Base-by-base conservation (phyloP, 179 eudicot genomes). In the Beta lomatogona region DNA sequence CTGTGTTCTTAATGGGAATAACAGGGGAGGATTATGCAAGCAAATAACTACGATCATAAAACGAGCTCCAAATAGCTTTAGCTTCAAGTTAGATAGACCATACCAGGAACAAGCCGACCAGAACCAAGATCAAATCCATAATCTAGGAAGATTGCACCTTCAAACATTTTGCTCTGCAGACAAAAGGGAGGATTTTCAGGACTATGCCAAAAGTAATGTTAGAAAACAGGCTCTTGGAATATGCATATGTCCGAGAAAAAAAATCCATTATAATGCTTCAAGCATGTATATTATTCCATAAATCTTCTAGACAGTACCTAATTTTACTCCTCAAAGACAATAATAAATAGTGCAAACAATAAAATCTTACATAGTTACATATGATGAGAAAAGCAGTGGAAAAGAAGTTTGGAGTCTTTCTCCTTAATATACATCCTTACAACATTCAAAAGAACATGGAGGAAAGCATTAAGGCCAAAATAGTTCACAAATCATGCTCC, bases 71-170 rank as follows among this genome's bases (percentile, higher is more conserved):
- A n/a, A 55, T 54, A 48, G 14, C 36, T 59, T 25, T 48, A 60
- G 76, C 6, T 18, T 57, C 13, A 22, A 59, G 79, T 46, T 21
- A 67, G 41, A 57, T 31, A 44, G 72, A 64, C 44, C 73, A 13
- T 73, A 93, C 98, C 97, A 71, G 97, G 97, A 78, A 95, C 98
- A 81, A 88, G 94, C 80, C 91, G 94, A 72, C 94, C 98, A 75
- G 98, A 90, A 64, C 93, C 90, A 85, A 93, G 82, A 89, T 95
- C 97, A 73, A 94, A 87, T 72, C 98, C 98, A 71, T 92, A 91
- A 70, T 95, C 98, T 89, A 93, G 81, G 90, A 95, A 95, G 82
- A 93, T 59, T 46, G 92, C 93, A 80, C 97, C 97, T 81, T 93
- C 97, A 36, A 92, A 82, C 88, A 85, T 86, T 80, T 90, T 85